Percentiles rank a stretch among this genome's conserved stretches.
These are phyloP conservation scores for Deuterostichococcus epilithicus DNA, from an alignment of 139 green algal species.

Conservation along the genomic window DNA sequence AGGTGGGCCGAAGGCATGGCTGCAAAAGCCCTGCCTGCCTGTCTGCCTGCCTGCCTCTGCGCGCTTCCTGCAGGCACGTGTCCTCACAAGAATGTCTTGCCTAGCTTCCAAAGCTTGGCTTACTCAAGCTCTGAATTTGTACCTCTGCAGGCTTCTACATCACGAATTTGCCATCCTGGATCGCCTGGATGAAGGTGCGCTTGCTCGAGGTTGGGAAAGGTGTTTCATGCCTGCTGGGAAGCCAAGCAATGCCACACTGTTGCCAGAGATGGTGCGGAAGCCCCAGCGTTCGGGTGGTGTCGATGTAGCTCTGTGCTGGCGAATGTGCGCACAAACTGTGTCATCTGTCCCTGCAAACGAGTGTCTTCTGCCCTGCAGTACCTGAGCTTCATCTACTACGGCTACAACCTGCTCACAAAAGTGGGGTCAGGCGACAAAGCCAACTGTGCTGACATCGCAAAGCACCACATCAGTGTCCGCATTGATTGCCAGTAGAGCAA, in stretches of 20 bases:
- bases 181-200: slow-evolving; percentile 55
- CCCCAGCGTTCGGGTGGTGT: background rate
- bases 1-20: background rate
- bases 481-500: background rate
- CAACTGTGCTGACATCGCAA: no score
- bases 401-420: slow-evolving; percentile 54
- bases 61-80: background rate
- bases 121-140: background rate
- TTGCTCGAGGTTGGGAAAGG: no score
- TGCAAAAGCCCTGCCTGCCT: background rate
- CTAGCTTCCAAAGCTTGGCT: background rate
- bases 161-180: slow-evolving; percentile 49
- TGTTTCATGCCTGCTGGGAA: no score
- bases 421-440: background rate
- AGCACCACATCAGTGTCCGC: background rate
- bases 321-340: slow-evolving; percentile 1
- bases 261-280: no score
- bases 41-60: background rate
- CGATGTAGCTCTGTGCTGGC: background rate
- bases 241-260: no score
- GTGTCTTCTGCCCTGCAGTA: slow-evolving; percentile 23
- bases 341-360: slow-evolving; percentile 15
- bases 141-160: slow-evolving; percentile 57
- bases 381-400: slow-evolving; percentile 64
- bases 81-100: background rate